A percentile compares a stretch with the other conserved stretches of the same genome.
Evolutionary conservation across 208 protist genomes (phyloP).

Genomic region (Wallacemonas sp.): DNA sequence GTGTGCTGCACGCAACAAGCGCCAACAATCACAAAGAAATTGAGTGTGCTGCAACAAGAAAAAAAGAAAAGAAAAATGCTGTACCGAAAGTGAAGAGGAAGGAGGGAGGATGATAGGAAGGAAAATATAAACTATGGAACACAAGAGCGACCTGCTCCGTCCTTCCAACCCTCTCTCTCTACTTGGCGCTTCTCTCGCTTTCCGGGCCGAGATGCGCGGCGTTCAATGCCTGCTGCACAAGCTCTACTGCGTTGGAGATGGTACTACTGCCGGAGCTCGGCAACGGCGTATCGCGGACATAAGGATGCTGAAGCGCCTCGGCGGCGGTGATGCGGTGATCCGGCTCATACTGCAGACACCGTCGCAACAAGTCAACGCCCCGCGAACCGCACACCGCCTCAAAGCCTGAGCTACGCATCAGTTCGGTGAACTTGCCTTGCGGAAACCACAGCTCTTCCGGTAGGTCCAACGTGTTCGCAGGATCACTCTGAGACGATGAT

Average conservation of each 20-base stretch:
- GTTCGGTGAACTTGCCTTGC: slow-evolving; percentile 40
- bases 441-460: slow-evolving; percentile 55
- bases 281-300: slow-evolving; percentile 32
- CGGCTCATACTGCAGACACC: slow-evolving; percentile 73
- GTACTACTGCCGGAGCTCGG: slow-evolving; percentile 18
- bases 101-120: background rate
- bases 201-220: slow-evolving; percentile 1
- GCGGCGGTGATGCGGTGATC: slow-evolving; percentile 52
- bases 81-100: slow-evolving; percentile 7
- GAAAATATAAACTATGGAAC: slow-evolving; percentile 1
- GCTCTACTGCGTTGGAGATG: slow-evolving; percentile 27
- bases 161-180: background rate
- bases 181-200: background rate
- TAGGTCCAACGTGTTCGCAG: slow-evolving; percentile 42
- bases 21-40: too few species aligned
- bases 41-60: background rate
- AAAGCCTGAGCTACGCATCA: slow-evolving; percentile 49
- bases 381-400: slow-evolving; percentile 31
- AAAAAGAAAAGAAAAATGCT: slow-evolving; percentile 11
- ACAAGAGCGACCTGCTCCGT: too few species aligned
- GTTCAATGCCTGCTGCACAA: slow-evolving; percentile 53
- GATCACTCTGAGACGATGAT: background rate
- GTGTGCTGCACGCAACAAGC: too few species aligned
- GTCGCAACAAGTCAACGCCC: slow-evolving; percentile 63
- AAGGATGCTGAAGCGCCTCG: slow-evolving; percentile 68